A percentile compares a stretch with the other conserved stretches of the same genome.
Conservation (phyloP, 2,329 filamentous ascomycete species). For the Colletotrichum musicola region DNA sequence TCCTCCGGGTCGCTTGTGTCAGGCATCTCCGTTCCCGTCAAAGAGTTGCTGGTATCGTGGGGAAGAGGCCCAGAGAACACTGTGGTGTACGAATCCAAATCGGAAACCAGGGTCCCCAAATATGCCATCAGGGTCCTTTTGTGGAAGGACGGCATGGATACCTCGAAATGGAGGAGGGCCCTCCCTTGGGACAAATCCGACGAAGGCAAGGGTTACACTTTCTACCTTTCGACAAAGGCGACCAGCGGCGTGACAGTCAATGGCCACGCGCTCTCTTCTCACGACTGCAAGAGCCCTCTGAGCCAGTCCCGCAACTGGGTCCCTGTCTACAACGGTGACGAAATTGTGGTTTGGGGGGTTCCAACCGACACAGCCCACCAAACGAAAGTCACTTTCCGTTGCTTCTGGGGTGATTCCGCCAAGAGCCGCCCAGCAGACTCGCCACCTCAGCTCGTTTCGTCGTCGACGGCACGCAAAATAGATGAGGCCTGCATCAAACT, state of each 20-base stretch:
- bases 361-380: conserved; percentile 52
- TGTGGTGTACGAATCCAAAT: conserved; percentile 69
- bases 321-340: conserved; percentile 81
- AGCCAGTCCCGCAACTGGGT: conserved; percentile 73
- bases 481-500: conserved; percentile 62
- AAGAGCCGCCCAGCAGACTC: conserved; percentile 52
- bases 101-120: conserved; percentile 82
- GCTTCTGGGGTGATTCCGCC: conserved; percentile 69
- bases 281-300: conserved; percentile 65
- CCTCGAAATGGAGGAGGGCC: conserved; percentile 62
- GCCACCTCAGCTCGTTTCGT: conserved; percentile 52
- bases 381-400: conserved; percentile 64
- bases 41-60: conserved; percentile 79
- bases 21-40: conserved; percentile 74
- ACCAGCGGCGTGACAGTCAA: conserved; percentile 84
- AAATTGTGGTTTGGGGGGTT: conserved; percentile 77
- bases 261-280: conserved; percentile 71
- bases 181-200: conserved; percentile 54
- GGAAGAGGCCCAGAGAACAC: conserved; percentile 80
- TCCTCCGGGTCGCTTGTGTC: conserved; percentile 74
- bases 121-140: conserved; percentile 83
- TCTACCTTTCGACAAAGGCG: conserved; percentile 84
- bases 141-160: conserved; percentile 77
- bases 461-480: conserved; percentile 57
- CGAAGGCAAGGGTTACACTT: conserved; percentile 70